These are phyloP conservation scores for Lipomyces japonicus DNA, from an alignment of 805 yeast genomes.

Conservation along the genomic window DNA sequence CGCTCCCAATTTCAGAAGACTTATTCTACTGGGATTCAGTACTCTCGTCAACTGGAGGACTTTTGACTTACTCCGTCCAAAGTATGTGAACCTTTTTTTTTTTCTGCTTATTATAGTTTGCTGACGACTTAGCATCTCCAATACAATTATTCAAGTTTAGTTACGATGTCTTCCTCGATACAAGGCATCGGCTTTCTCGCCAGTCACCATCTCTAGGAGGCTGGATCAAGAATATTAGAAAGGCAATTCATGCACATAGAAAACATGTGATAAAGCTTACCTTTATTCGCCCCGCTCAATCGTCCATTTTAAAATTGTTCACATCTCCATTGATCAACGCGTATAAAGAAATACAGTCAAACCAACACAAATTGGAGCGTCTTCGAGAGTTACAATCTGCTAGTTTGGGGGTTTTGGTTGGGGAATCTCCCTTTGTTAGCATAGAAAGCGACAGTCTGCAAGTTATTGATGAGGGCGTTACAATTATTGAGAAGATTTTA, in stretches of 20 bases:
- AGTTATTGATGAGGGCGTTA: conserved; percentile 22
- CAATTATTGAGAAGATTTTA: conserved; percentile 16
- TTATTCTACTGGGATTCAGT: conserved; percentile 48
- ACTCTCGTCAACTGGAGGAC: conserved; percentile 36
- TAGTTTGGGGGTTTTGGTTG: conserved; percentile 29
- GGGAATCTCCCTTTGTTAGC: conserved; percentile 14
- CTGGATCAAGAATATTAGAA: conserved; percentile 14
- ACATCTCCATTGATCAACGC: conserved; percentile 26
- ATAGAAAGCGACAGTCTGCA: conserved; percentile 24
- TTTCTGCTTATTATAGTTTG: background rate
- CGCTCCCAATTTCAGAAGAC: conserved; percentile 45
- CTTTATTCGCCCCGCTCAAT: background rate
- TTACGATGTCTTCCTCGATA: conserved; percentile 22
- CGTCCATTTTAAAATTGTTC: conserved; percentile 1
- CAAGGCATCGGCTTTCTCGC: conserved; percentile 10
- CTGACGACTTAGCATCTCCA: conserved; percentile 21
- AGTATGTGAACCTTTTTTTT: background rate
- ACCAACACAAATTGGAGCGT: conserved; percentile 16
- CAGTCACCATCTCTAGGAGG: conserved; percentile 12
- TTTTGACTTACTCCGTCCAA: conserved; percentile 43
- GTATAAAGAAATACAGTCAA: conserved; percentile 25
- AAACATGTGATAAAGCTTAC: background rate
- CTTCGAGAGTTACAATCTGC: conserved; percentile 30
- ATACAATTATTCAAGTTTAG: conserved; percentile 9
- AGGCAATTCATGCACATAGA: background rate